Percentiles rank a stretch among this genome's conserved stretches.
Conservation (phyloP, 1,139 yeast genomes). For the Yamadazyma trypodendri region DNA sequence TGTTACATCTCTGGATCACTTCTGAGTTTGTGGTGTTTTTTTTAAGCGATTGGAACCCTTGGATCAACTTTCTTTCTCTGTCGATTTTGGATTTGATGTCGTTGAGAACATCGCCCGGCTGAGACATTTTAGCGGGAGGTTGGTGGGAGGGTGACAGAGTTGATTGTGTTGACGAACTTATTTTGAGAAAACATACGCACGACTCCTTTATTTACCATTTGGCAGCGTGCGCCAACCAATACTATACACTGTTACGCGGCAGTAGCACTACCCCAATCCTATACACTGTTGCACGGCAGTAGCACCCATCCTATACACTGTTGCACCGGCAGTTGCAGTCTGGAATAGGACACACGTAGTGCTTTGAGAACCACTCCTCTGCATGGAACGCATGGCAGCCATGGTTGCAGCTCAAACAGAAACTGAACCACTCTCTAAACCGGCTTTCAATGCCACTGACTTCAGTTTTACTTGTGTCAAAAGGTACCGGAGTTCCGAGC, state of each 20-base stretch:
- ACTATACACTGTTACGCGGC: too few relatives aligned
- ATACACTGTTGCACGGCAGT: too few relatives aligned
- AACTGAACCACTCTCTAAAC: constrained; percentile 78
- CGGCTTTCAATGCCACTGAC: constrained; percentile 29
- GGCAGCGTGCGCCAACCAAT: too few relatives aligned
- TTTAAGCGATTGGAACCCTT: constrained; percentile 80
- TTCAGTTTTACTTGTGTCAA: constrained; percentile 26
- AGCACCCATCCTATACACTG: constrained; percentile 34
- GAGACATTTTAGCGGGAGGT: too few relatives aligned
- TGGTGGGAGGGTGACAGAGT: not conserved
- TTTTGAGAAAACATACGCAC: too few relatives aligned
- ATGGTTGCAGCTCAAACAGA: constrained; percentile 87
- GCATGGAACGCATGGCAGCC: constrained; percentile 96
- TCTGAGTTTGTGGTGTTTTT: constrained; percentile 73
- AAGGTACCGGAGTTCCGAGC: constrained; percentile 64
- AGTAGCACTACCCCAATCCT: too few relatives aligned
- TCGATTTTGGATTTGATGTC: constrained; percentile 84
- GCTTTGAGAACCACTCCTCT: constrained; percentile 90
- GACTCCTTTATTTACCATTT: too few relatives aligned
- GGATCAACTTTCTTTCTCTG: constrained; percentile 81
- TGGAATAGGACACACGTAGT: constrained; percentile 89
- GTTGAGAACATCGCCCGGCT: not conserved
- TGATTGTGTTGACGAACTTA: not conserved
- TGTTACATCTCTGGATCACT: constrained; percentile 88
- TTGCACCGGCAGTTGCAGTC: constrained; percentile 86